phyloP scores from a whole-genome alignment of 257 asterid genomes.

The Petunia axillaris region DNA sequence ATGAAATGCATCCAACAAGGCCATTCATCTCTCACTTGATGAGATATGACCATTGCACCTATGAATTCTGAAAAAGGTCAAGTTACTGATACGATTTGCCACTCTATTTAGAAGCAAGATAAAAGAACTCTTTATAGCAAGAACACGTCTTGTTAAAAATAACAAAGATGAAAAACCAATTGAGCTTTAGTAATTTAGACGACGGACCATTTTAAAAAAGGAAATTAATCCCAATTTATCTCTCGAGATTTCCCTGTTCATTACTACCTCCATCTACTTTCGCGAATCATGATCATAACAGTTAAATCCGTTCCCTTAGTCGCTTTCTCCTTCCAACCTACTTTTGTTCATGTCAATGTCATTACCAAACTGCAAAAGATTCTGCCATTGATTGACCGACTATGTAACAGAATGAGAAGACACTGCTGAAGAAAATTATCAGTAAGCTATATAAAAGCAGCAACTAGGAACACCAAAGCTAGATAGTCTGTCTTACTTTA shows the following conservation, averaged over 20 bases:
- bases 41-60: neutral
- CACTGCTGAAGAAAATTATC: neutral
- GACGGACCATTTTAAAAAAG: constrained; percentile 2
- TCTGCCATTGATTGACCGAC: neutral
- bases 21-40: neutral
- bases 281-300: neutral
- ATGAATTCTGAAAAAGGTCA: neutral
- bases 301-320: neutral
- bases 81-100: neutral
- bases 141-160: no score
- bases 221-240: neutral
- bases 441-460: neutral
- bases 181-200: neutral
- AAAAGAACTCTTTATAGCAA: no score
- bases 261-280: neutral
- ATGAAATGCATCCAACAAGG: neutral
- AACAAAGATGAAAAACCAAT: neutral
- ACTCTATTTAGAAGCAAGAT: neutral
- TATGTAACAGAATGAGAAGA: neutral
- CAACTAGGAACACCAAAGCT: neutral
- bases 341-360: neutral
- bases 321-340: neutral
- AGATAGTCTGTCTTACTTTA: neutral
- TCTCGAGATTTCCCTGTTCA: neutral
- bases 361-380: neutral